Percentiles rank a stretch among this genome's conserved stretches.
Conservation (phyloP, 2,329 filamentous ascomycete species). For the Colletotrichum limetticola region DNA sequence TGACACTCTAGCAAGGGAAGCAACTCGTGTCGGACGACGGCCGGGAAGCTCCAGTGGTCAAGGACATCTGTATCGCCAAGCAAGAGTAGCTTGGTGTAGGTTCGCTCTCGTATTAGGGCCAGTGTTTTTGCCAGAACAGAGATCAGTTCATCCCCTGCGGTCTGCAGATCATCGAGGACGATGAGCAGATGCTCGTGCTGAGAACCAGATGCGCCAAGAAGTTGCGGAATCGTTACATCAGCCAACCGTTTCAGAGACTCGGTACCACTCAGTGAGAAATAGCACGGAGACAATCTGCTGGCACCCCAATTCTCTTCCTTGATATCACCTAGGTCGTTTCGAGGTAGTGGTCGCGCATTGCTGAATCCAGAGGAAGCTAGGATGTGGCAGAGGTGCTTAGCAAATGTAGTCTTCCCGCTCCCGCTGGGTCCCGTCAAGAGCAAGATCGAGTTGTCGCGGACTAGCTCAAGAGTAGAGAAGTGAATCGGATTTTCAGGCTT, state of each 20-base stretch:
- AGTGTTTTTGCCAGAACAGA: not conserved
- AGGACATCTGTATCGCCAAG: not conserved
- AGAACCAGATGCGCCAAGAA: not conserved
- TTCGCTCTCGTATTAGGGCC: not conserved
- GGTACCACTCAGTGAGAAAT: not conserved
- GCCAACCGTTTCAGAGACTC: not conserved
- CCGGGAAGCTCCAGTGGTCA: not conserved
- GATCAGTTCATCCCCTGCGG: not conserved
- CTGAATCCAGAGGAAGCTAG: not conserved
- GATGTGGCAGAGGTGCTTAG: constrained; percentile 4
- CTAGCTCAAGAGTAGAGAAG: constrained; percentile 3
- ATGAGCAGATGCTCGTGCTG: not conserved
- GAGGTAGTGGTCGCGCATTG: not conserved
- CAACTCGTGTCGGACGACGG: not conserved
- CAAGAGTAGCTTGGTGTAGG: not conserved
- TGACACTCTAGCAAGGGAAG: not conserved
- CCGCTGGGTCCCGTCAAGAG: constrained; percentile 5
- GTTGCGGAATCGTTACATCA: not conserved
- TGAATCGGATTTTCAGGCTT: constrained; percentile 3
- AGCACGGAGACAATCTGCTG: not conserved
- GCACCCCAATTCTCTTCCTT: not conserved
- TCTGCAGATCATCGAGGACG: constrained; percentile 1
- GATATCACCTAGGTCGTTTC: not conserved
- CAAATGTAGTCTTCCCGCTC: constrained; percentile 10
- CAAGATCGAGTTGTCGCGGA: not conserved